A percentile compares a stretch with the other conserved stretches of the same genome.
These are phyloP conservation scores for Yueomyces sp. DNA, from an alignment of 805 yeast species.

Conservation along the genomic window DNA sequence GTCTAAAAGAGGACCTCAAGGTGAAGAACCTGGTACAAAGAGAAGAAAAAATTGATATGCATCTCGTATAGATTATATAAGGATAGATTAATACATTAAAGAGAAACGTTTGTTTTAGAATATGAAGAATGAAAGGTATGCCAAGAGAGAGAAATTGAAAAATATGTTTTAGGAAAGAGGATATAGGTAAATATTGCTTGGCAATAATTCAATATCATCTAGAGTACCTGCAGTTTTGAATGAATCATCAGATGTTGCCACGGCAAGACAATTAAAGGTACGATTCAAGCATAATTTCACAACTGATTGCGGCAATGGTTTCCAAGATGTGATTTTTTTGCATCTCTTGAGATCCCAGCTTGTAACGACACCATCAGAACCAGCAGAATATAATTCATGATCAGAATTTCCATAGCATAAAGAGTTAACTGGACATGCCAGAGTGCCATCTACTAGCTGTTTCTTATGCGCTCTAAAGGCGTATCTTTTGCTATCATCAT, in stretches of 20 bases:
- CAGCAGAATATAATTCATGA: constrained; percentile 78
- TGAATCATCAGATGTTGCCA: constrained; percentile 38
- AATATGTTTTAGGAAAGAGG: background rate
- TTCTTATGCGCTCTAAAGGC: constrained; percentile 75
- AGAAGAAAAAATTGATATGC: background rate
- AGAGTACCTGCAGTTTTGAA: constrained; percentile 27
- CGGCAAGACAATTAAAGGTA: constrained; percentile 21
- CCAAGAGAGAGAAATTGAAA: background rate
- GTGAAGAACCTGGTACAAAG: background rate
- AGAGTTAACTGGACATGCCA: constrained; percentile 66
- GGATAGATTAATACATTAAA: no score
- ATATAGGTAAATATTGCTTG: constrained; percentile 15
- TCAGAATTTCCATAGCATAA: constrained; percentile 64
- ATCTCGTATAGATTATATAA: no score
- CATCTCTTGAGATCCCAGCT: constrained; percentile 82
- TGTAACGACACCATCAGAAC: constrained; percentile 79
- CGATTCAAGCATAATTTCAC: constrained; percentile 24
- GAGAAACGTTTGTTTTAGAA: background rate
- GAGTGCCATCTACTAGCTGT: constrained; percentile 31
- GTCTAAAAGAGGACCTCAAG: constrained; percentile 31
- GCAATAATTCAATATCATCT: constrained; percentile 9
- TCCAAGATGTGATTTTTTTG: constrained; percentile 44
- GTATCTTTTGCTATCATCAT: constrained; percentile 37
- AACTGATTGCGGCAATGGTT: constrained; percentile 27
- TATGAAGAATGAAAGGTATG: background rate